Base-by-base conservation (phyloP, 2,329 filamentous ascomycete species). In the Monosporascus sp. region DNA sequence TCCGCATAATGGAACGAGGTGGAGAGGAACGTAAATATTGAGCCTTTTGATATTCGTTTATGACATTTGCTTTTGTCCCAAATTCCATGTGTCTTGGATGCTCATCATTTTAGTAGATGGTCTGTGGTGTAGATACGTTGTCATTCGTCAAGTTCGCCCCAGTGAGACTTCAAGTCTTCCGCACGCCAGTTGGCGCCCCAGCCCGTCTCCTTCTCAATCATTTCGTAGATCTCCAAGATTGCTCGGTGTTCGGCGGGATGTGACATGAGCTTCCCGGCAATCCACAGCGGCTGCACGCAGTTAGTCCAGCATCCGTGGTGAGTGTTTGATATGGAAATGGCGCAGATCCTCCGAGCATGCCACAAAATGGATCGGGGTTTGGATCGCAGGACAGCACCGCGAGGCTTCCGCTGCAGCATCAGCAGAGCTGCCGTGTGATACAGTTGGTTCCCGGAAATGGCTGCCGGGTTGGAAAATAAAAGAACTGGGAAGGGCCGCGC, bases 271-370 rank as follows among this genome's bases (percentile, higher is more conserved):
- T 74, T 71, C 0, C 79, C 81, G 1, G 81, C 80, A 14, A 84
- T 71, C 75, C 78, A 82, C 0, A 83, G 67, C 1, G 80, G 80
- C 56, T 83, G 80, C 5, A 82, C 78, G 3, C 79, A 78, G 59
- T 84, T 83, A 55, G 79, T 83, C 37, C 81, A 60, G 55, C 77
- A 80, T 3, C 79, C 80, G 11, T 77, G 72, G 53, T 84, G 79
- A 4, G 74, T 75, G 53, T 84, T 84, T 3, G 79, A 74, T 14
- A 78, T 60, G 0, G 79, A 81, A 22, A 83, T 83, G 2, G 78
- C 80, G 53, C 78, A 81, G 35, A 83, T 76, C 16, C 75, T 72
- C 53, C 76, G 74, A 1, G 78, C 80, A 58, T 84, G 80, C 79
- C 80, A 83, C 9, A 80, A 64, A 0, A 73, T 60, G 9, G 78